These are phyloP conservation scores for Monilinia fructicola DNA, from an alignment of 2,329 filamentous ascomycete genomes.

Conservation along the genomic window DNA sequence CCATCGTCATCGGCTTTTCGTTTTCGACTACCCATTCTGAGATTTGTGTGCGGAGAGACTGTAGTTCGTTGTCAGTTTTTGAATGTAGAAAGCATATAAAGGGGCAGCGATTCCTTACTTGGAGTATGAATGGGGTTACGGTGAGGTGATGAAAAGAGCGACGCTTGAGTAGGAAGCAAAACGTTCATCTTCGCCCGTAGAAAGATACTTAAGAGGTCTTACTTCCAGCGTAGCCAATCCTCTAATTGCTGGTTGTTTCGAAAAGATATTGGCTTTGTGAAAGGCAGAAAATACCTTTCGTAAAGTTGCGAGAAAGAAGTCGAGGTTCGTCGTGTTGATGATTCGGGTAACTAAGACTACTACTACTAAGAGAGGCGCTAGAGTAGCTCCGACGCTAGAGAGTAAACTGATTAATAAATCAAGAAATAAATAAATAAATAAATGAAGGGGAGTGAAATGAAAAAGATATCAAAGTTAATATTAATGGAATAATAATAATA, in stretches of 20 bases:
- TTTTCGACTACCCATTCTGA: constrained; percentile 62
- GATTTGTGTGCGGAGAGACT: constrained; percentile 47
- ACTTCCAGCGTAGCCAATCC: constrained; percentile 8
- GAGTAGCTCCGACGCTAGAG: constrained; percentile 14
- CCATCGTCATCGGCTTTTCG: constrained; percentile 83
- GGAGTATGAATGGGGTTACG: constrained; percentile 53
- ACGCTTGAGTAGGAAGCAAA: constrained; percentile 56
- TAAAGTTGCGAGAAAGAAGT: constrained; percentile 17
- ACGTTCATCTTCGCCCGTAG: constrained; percentile 55
- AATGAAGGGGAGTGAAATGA: not conserved
- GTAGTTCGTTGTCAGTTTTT: constrained; percentile 27
- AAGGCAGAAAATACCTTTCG: constrained; percentile 13
- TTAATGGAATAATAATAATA: not conserved
- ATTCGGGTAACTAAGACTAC: constrained; percentile 17
- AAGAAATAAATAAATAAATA: not conserved
- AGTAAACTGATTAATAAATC: not conserved
- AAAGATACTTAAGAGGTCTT: not conserved
- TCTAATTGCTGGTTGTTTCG: constrained; percentile 9
- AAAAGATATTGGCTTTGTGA: not conserved
- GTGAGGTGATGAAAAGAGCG: constrained; percentile 59
- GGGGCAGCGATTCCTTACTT: constrained; percentile 51
- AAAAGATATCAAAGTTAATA: too few relatives aligned
- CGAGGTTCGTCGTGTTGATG: constrained; percentile 17
- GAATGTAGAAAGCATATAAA: constrained; percentile 43
- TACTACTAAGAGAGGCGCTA: constrained; percentile 2